phyloP scores from a whole-genome alignment of 805 yeast species.

The Barnettozyma sp. region DNA sequence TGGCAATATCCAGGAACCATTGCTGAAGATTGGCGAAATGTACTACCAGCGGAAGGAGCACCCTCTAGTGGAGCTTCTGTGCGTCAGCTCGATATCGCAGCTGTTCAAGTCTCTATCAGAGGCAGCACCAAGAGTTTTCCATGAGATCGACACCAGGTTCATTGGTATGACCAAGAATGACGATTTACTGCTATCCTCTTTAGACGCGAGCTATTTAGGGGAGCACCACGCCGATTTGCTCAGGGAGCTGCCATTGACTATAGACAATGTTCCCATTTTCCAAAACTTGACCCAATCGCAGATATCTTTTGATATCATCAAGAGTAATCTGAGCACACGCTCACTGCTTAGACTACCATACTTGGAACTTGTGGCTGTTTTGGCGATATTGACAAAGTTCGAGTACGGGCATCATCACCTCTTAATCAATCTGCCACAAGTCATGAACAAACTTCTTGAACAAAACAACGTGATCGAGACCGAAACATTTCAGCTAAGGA shows the following conservation, averaged over 20 bases:
- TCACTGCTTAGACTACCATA: constrained; percentile 16
- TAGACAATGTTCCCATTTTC: constrained; percentile 12
- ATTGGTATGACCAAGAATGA: constrained; percentile 10
- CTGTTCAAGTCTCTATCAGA: constrained; percentile 17
- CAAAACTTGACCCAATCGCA: constrained; percentile 12
- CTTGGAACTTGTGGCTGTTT: constrained; percentile 17
- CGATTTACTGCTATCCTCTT: constrained; percentile 8
- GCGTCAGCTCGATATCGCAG: constrained; percentile 12
- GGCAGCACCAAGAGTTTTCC: constrained; percentile 8
- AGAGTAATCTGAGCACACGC: constrained; percentile 9
- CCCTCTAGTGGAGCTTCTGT: constrained; percentile 15
- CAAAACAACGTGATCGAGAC: constrained; percentile 18
- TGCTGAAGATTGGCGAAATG: constrained; percentile 11
- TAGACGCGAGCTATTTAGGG: constrained; percentile 18
- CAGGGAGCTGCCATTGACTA: constrained; percentile 7
- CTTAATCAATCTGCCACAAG: constrained; percentile 16
- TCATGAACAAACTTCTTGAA: constrained; percentile 20
- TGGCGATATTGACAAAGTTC: constrained; percentile 8
- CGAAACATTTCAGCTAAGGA: constrained; percentile 17
- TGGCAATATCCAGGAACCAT: constrained; percentile 6
- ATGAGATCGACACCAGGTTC: constrained; percentile 9
- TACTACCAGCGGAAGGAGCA: constrained; percentile 11
- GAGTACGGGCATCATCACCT: constrained; percentile 13
- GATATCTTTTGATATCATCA: constrained; percentile 8
- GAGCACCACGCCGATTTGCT: constrained; percentile 11